A percentile compares a stretch with the other conserved stretches of the same genome.
Conservation (phyloP, 495 filamentous ascomycete genomes). For the Penicillium daleae region DNA sequence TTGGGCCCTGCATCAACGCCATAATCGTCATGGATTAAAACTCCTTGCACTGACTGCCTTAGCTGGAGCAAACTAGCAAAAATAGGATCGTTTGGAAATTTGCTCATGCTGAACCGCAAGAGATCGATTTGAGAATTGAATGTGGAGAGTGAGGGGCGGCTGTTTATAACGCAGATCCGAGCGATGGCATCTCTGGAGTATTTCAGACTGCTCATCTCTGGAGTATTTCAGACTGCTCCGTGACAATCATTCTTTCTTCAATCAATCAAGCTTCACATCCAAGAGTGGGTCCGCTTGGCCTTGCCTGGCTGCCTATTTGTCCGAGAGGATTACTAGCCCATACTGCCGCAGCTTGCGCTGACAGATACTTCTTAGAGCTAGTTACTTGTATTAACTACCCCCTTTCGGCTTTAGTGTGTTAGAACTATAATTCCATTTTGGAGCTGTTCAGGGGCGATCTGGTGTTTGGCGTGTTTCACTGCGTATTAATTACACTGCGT, state of each 20-base stretch:
- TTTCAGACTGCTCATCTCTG: no score
- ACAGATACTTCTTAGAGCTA: not conserved
- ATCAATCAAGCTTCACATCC: no score
- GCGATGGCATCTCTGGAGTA: no score
- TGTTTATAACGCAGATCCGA: no score
- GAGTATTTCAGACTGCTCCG: no score
- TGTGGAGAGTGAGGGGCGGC: no score
- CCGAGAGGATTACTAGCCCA: no score
- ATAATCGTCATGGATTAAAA: constrained; percentile 17
- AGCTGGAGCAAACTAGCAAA: not conserved
- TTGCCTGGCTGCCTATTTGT: no score
- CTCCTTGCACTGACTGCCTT: constrained; percentile 8
- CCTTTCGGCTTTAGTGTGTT: not conserved
- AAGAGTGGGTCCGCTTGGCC: no score
- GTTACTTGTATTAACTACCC: not conserved
- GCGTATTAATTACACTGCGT: not conserved
- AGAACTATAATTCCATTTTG: not conserved
- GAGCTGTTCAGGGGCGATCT: not conserved
- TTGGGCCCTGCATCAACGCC: constrained; percentile 9
- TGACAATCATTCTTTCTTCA: no score
- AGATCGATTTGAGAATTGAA: not conserved
- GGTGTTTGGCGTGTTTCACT: not conserved
- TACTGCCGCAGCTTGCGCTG: not conserved
- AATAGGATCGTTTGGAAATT: not conserved
- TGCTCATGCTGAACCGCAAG: not conserved